These are phyloP conservation scores for Citrus hindsii DNA, from an alignment of 345 rosid species.

Conservation along the genomic window DNA sequence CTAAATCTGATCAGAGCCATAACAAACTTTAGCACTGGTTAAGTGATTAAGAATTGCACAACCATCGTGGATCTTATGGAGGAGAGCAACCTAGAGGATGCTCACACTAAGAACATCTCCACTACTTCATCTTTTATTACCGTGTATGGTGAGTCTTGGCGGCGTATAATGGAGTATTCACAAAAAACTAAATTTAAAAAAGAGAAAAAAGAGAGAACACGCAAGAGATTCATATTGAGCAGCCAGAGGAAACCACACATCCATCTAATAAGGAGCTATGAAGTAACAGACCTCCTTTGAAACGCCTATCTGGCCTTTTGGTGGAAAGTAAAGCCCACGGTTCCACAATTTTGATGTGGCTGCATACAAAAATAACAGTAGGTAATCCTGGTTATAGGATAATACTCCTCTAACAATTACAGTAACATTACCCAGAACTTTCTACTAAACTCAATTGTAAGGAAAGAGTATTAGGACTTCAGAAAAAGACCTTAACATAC, in stretches of 20 bases:
- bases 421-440: background rate
- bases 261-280: background rate
- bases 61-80: background rate
- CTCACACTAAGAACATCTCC: background rate
- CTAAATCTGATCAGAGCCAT: background rate
- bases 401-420: background rate
- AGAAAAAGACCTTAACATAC: conserved; percentile 32
- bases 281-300: conserved; percentile 66
- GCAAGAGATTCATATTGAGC: background rate
- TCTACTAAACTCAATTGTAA: background rate
- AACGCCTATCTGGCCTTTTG: conserved; percentile 34
- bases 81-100: background rate
- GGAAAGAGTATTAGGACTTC: background rate
- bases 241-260: conserved; percentile 6
- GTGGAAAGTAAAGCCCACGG: conserved; percentile 65
- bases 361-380: conserved; percentile 27
- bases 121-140: background rate
- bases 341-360: conserved; percentile 77
- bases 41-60: background rate
- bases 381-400: background rate
- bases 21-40: background rate
- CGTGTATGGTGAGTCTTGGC: background rate
- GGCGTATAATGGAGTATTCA: background rate
- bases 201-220: background rate
- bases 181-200: background rate